Evolutionary conservation across 176 grass and related monocot species (phyloP).

Genomic region (Neostapfia colusana): DNA sequence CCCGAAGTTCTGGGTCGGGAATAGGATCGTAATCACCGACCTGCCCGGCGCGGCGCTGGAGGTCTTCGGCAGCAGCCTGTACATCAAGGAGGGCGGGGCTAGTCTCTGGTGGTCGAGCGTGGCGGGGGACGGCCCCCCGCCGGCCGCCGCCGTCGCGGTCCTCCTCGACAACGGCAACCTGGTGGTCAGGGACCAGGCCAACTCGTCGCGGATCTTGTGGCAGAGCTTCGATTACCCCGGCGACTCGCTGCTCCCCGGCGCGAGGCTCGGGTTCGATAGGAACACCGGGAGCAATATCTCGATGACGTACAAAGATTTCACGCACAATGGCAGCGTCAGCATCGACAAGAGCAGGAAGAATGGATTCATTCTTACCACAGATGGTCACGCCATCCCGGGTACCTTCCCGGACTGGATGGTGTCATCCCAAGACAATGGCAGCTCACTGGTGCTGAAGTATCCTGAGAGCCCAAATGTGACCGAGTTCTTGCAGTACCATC

Average conservation of each 20-base stretch:
- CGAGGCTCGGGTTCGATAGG: slow-evolving; percentile 44
- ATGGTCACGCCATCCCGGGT: not conserved
- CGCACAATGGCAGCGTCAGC: slow-evolving; percentile 42
- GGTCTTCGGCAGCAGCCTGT: slow-evolving; percentile 13
- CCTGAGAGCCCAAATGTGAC: not conserved
- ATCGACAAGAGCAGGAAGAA: slow-evolving; percentile 32
- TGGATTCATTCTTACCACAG: slow-evolving; percentile 48
- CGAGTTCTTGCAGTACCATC: slow-evolving; percentile 41
- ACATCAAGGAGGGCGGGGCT: not conserved
- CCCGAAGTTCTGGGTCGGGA: slow-evolving; percentile 22
- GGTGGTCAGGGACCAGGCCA: slow-evolving; percentile 22
- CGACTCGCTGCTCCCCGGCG: slow-evolving; percentile 51
- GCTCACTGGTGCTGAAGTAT: slow-evolving; percentile 31
- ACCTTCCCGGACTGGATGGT: slow-evolving; percentile 57
- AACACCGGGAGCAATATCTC: slow-evolving; percentile 45
- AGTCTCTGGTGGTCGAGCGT: slow-evolving; percentile 7
- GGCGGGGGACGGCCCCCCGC: not conserved
- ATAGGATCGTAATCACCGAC: slow-evolving; percentile 22
- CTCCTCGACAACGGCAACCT: slow-evolving; percentile 27
- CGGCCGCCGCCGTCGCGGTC: not conserved
- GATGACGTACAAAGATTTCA: not conserved
- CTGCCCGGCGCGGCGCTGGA: not conserved
- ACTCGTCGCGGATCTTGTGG: slow-evolving; percentile 38
- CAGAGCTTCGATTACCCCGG: slow-evolving; percentile 56
- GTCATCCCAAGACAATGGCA: slow-evolving; percentile 18